Percentiles rank a stretch among this genome's conserved stretches.
Conservation (phyloP, 257 asterid genomes). For the Nicotiana attenuata region DNA sequence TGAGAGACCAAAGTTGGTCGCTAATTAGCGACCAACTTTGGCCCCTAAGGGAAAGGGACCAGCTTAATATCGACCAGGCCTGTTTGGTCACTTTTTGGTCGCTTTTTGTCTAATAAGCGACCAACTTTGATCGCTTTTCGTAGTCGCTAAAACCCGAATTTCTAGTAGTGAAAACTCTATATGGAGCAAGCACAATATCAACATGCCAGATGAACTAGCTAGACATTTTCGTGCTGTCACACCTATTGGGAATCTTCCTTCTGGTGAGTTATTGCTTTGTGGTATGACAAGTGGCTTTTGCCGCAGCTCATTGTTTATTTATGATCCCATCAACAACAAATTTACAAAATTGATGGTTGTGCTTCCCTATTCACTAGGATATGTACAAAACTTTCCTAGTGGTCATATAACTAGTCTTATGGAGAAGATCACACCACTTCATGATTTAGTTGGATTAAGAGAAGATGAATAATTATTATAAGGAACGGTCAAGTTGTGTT, state of each 20-base stretch:
- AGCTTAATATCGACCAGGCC: too few species aligned
- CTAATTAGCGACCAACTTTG: too few species aligned
- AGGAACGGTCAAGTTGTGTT: too few species aligned
- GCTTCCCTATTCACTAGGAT: not conserved
- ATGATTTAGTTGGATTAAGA: not conserved
- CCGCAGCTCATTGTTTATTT: not conserved
- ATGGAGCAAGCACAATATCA: not conserved
- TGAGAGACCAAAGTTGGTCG: too few species aligned
- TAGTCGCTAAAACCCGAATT: too few species aligned
- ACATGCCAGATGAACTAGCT: not conserved
- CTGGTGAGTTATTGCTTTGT: not conserved
- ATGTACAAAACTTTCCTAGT: not conserved
- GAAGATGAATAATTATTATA: not conserved
- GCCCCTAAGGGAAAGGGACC: too few species aligned
- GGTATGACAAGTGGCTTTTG: not conserved
- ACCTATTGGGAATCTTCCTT: not conserved
- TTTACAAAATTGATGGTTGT: not conserved
- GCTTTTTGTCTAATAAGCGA: too few species aligned
- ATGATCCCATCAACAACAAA: not conserved
- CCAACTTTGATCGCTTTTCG: too few species aligned
- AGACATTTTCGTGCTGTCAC: not conserved
- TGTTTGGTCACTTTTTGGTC: too few species aligned
- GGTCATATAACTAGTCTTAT: not conserved
- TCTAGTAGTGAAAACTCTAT: too few species aligned
- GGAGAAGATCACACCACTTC: not conserved